Evolutionary conservation across 768 basidiomycete species (phyloP).

Genomic region (Trichaptum fuscoviolaceum): DNA sequence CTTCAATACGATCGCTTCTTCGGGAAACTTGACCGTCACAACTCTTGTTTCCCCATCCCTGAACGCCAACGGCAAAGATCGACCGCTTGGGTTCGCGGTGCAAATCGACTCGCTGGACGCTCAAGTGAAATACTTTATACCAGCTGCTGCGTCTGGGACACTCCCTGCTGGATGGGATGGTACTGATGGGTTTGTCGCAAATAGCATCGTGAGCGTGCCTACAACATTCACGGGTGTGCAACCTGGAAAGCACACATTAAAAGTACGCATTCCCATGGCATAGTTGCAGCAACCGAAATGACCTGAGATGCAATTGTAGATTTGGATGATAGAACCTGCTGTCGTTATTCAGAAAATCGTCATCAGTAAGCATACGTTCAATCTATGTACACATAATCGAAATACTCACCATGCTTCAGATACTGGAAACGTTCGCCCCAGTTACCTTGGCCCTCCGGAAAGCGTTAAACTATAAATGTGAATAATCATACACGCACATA

Average conservation of each 20-base stretch:
- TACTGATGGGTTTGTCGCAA: conserved; percentile 47
- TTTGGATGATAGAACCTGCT: conserved; percentile 54
- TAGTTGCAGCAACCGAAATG: background rate
- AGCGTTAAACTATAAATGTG: conserved; percentile 27
- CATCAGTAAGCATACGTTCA: conserved; percentile 35
- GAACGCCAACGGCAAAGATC: conserved; percentile 44
- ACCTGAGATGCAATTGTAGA: conserved; percentile 19
- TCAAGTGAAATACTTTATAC: conserved; percentile 42
- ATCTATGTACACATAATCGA: conserved; percentile 3
- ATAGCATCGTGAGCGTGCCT: conserved; percentile 39
- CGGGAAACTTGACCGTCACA: conserved; percentile 43
- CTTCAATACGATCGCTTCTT: conserved; percentile 42
- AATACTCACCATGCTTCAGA: conserved; percentile 29
- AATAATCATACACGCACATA: background rate
- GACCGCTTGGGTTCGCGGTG: conserved; percentile 47
- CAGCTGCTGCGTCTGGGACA: conserved; percentile 37
- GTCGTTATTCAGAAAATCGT: conserved; percentile 60
- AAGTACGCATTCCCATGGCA: conserved; percentile 27
- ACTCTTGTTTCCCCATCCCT: conserved; percentile 47
- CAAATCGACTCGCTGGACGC: conserved; percentile 42
- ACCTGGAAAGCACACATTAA: conserved; percentile 57
- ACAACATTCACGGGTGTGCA: conserved; percentile 34
- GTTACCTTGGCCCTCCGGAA: conserved; percentile 63
- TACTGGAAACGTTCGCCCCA: conserved; percentile 47
- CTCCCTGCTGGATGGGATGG: conserved; percentile 44